Percentiles rank a stretch among this genome's conserved stretches.
Conservation (phyloP, 2,329 filamentous ascomycete genomes). For the Epichloe uncinata region DNA sequence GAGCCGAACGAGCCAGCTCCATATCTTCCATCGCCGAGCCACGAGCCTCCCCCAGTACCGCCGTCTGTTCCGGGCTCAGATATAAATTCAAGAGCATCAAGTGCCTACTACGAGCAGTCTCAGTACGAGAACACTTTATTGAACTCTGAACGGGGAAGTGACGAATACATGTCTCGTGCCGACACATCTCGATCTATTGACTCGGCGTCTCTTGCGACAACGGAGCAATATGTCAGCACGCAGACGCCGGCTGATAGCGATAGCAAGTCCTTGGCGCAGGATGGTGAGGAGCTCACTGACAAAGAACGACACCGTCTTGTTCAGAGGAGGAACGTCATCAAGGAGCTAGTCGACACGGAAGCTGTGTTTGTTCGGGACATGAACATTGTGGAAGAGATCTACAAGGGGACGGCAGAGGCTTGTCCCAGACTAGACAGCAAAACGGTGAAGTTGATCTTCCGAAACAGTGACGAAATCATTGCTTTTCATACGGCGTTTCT, state of each 20-base stretch:
- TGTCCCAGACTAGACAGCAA: conserved; percentile 67
- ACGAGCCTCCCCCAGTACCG: conserved; percentile 40
- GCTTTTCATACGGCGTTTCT: conserved; percentile 73
- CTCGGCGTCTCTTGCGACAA: conserved; percentile 29
- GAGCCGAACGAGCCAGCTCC: conserved; percentile 16
- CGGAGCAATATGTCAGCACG: conserved; percentile 25
- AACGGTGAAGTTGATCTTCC: conserved; percentile 82
- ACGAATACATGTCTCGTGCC: conserved; percentile 29
- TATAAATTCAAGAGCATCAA: conserved; percentile 28
- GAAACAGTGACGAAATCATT: conserved; percentile 84
- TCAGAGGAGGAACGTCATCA: conserved; percentile 73
- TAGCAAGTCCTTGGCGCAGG: conserved; percentile 19
- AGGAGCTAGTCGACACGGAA: conserved; percentile 88
- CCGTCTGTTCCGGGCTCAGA: conserved; percentile 20
- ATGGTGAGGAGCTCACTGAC: conserved; percentile 29
- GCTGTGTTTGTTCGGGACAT: conserved; percentile 85
- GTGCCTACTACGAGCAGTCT: conserved; percentile 25
- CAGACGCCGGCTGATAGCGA: conserved; percentile 26
- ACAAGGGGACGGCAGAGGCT: conserved; percentile 80
- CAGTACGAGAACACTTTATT: conserved; percentile 27
- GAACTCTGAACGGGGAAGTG: conserved; percentile 31
- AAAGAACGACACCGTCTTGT: conserved; percentile 59
- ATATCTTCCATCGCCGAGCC: conserved; percentile 29
- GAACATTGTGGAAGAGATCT: conserved; percentile 96
- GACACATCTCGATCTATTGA: conserved; percentile 34